These are phyloP conservation scores for Fomitopsis schrenkii DNA, from an alignment of 1,284 basidiomycete genomes.

Conservation along the genomic window DNA sequence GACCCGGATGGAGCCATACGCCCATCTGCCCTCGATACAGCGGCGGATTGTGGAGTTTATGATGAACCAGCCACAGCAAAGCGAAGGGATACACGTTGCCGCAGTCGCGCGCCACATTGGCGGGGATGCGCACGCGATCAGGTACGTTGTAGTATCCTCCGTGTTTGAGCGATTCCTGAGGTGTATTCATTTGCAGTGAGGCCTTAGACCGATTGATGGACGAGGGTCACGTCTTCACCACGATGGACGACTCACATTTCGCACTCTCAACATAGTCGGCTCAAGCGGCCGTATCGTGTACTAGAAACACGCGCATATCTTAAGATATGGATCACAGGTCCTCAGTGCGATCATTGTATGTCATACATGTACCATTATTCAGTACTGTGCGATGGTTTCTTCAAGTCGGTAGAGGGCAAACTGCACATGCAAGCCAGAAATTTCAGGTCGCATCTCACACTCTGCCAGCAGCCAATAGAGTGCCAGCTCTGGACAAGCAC, in stretches of 20 bases:
- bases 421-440: no score
- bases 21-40: conserved; percentile 40
- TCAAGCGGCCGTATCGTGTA: neutral
- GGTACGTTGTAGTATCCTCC: conserved; percentile 27
- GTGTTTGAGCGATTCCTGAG: neutral
- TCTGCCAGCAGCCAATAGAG: no score
- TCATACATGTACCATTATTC: neutral
- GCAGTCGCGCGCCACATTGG: conserved; percentile 34
- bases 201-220: conserved; percentile 50
- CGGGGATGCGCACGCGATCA: conserved; percentile 28
- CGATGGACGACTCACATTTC: conserved; percentile 45
- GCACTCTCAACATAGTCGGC: conserved; percentile 18
- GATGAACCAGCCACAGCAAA: conserved; percentile 26
- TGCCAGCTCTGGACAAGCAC: no score
- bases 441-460: no score
- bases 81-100: conserved; percentile 48
- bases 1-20: conserved; percentile 28
- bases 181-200: conserved; percentile 26
- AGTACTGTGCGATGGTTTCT: no score
- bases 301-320: neutral
- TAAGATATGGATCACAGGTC: neutral
- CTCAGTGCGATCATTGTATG: neutral
- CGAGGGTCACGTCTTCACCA: conserved; percentile 54
- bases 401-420: no score
- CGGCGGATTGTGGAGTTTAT: conserved; percentile 47